Percentiles rank a stretch among this genome's conserved stretches.
phyloP scores from a whole-genome alignment of 345 rosid genomes.

The Erodium maritimum region DNA sequence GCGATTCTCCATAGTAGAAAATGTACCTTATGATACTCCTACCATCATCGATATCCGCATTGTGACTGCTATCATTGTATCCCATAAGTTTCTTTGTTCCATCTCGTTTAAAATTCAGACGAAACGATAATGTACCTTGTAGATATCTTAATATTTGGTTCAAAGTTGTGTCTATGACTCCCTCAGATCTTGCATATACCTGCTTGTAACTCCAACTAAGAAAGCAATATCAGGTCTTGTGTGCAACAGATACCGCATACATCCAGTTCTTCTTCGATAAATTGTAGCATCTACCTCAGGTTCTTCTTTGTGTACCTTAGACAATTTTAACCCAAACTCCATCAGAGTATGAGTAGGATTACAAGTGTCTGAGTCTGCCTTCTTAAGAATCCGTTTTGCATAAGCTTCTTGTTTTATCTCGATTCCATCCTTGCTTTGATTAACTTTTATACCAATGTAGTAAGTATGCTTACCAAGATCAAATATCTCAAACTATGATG shows the following conservation, averaged over 20 bases:
- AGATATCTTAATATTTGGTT: not conserved
- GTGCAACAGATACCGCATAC: not conserved
- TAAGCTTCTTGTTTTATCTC: not conserved
- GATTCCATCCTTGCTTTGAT: not conserved
- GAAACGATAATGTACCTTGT: not conserved
- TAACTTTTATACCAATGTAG: conserved; percentile 1
- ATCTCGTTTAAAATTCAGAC: not conserved
- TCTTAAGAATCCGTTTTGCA: not conserved
- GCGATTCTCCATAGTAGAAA: not conserved
- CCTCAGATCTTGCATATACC: not conserved
- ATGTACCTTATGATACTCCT: not conserved
- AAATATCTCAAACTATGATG: not conserved
- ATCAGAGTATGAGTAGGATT: not conserved
- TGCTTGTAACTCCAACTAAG: not conserved
- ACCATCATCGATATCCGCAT: not conserved
- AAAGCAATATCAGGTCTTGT: not conserved
- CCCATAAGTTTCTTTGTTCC: not conserved
- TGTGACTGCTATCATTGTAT: not conserved
- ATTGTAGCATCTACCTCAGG: not conserved
- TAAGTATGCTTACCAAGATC: not conserved
- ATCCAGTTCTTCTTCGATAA: not conserved
- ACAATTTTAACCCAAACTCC: not conserved
- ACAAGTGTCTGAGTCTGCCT: not conserved
- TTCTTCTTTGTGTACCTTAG: conserved; percentile 3
- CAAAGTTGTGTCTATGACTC: not conserved